A percentile compares a stretch with the other conserved stretches of the same genome.
Conservation (phyloP, 2,329 filamentous ascomycete genomes). For the Colletotrichum incanum region DNA sequence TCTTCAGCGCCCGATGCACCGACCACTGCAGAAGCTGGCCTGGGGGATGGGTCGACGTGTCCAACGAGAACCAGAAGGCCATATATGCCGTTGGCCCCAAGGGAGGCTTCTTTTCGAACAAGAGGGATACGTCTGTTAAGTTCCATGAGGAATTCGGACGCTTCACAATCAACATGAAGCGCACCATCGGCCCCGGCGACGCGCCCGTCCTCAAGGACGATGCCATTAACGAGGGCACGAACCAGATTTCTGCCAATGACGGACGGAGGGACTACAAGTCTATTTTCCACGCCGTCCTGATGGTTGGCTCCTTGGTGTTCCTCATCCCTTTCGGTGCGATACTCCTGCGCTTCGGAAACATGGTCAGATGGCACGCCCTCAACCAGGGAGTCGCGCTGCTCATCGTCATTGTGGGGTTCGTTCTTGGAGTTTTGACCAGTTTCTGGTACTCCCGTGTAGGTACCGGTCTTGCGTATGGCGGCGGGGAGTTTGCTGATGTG, state of each 20-base stretch:
- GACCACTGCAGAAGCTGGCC: conserved; percentile 68
- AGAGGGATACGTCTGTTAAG: conserved; percentile 60
- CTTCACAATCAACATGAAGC: conserved; percentile 70
- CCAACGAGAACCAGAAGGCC: conserved; percentile 62
- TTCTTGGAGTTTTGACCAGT: conserved; percentile 68
- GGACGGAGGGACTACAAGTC: conserved; percentile 57
- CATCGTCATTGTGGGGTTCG: conserved; percentile 65
- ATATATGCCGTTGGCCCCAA: conserved; percentile 71
- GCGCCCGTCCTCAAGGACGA: conserved; percentile 57
- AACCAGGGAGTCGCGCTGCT: conserved; percentile 67
- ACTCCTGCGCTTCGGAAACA: conserved; percentile 66
- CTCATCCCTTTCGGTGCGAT: conserved; percentile 71
- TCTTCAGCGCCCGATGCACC: conserved; percentile 67
- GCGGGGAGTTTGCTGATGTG: not conserved
- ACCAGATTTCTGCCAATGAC: conserved; percentile 47
- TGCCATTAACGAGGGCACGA: conserved; percentile 55
- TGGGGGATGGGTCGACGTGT: conserved; percentile 65
- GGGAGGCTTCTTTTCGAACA: conserved; percentile 61
- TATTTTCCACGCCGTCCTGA: conserved; percentile 64
- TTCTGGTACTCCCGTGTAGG: conserved; percentile 71
- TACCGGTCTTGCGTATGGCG: conserved; percentile 6
- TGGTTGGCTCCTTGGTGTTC: conserved; percentile 70
- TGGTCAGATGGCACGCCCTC: conserved; percentile 69
- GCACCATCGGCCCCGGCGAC: conserved; percentile 62
- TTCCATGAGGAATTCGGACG: conserved; percentile 68